Percentiles rank a stretch among this genome's conserved stretches.
Evolutionary conservation across 1,284 basidiomycete species (phyloP).

Genomic region (Flammula alnicola): DNA sequence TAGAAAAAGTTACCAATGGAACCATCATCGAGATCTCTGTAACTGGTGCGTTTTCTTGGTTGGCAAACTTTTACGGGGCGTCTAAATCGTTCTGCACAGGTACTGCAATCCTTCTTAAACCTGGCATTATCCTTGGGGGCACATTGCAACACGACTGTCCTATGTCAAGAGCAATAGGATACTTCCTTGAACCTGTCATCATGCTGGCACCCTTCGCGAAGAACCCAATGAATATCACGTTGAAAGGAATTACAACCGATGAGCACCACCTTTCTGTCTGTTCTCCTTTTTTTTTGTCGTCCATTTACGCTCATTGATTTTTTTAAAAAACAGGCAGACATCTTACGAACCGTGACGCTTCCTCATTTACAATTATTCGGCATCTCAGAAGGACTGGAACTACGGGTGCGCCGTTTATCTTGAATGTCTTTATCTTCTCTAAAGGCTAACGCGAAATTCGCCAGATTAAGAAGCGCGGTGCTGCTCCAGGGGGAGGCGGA

Average conservation of each 20-base stretch:
- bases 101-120: constrained; percentile 89
- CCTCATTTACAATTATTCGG: constrained; percentile 93
- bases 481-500: constrained; percentile 92
- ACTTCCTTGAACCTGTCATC: constrained; percentile 91
- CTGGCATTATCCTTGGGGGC: constrained; percentile 91
- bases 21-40: constrained; percentile 96
- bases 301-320: constrained; percentile 14
- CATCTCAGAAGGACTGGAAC: constrained; percentile 84
- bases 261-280: constrained; percentile 86
- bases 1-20: constrained; percentile 96
- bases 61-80: constrained; percentile 1
- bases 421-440: background rate
- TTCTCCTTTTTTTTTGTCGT: constrained; percentile 10
- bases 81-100: constrained; percentile 51
- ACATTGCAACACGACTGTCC: constrained; percentile 86
- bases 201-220: constrained; percentile 95
- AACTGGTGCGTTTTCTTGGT: constrained; percentile 64
- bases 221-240: constrained; percentile 79
- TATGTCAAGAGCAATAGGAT: constrained; percentile 86
- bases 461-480: constrained; percentile 92
- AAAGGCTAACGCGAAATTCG: constrained; percentile 12
- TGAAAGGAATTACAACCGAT: constrained; percentile 92
- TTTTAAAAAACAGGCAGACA: constrained; percentile 69
- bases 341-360: constrained; percentile 90
- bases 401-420: constrained; percentile 60